Percentiles rank a stretch among this genome's conserved stretches.
Evolutionary conservation across 2,329 filamentous ascomycete species (phyloP).

Genomic region (Myriosclerotinia duriaeana): DNA sequence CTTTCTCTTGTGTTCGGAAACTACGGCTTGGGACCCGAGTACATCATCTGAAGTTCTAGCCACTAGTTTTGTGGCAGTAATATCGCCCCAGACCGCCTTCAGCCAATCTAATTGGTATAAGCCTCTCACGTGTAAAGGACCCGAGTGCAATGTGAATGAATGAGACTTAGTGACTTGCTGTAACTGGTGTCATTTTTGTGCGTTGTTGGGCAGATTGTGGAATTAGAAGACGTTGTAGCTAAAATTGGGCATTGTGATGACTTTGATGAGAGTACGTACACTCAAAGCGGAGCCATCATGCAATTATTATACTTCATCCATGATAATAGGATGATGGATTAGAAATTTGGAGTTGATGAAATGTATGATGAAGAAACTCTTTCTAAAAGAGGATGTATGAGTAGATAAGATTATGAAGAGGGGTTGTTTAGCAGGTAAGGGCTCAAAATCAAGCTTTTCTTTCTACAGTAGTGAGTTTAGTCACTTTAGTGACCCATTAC

Average conservation of each 20-base stretch:
- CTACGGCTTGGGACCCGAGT: conserved; percentile 12
- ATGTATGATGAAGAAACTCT: background rate
- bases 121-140: background rate
- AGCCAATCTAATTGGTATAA: background rate
- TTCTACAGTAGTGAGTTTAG: background rate
- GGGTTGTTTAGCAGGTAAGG: background rate
- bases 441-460: background rate
- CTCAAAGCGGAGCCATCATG: too few species aligned
- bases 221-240: background rate
- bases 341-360: background rate
- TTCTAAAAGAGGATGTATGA: background rate
- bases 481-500: conserved; percentile 2
- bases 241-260: background rate
- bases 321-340: background rate
- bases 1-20: background rate
- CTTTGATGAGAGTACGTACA: background rate
- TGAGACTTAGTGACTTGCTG: background rate
- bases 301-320: background rate
- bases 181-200: background rate
- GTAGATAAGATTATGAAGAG: background rate
- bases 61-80: background rate
- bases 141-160: background rate
- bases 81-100: background rate
- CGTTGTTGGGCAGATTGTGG: background rate
- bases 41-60: background rate